Evolutionary conservation across 306 rosid genomes (phyloP).

Genomic region (Trifolium fragiferum): DNA sequence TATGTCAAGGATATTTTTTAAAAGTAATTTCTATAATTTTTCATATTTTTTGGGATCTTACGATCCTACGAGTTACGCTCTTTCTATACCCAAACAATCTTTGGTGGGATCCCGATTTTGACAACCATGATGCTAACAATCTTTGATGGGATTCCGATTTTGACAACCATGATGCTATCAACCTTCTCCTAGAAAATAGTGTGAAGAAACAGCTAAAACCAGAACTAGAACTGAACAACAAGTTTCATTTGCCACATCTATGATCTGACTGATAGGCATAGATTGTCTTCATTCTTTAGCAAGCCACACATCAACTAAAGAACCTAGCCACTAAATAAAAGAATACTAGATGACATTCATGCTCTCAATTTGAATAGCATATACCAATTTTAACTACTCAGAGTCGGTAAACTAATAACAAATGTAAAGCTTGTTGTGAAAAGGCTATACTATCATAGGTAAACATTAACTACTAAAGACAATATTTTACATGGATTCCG

Average conservation of each 20-base stretch:
- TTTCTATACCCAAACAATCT: too few species aligned
- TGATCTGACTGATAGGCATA: not conserved
- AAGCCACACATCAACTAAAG: conserved; percentile 21
- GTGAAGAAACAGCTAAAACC: conserved; percentile 22
- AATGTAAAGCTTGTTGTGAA: not conserved
- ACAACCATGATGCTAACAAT: too few species aligned
- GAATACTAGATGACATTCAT: not conserved
- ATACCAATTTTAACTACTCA: not conserved
- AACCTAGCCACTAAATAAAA: not conserved
- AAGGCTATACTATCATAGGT: not conserved
- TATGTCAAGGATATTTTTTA: too few species aligned
- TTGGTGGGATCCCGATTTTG: too few species aligned
- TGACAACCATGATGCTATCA: too few species aligned
- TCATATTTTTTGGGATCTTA: too few species aligned
- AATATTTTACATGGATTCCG: not conserved
- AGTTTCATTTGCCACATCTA: not conserved
- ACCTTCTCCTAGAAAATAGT: not conserved
- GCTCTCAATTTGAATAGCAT: not conserved
- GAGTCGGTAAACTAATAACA: not conserved
- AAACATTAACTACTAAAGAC: not conserved
- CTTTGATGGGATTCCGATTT: too few species aligned
- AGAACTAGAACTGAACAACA: not conserved
- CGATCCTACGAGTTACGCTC: too few species aligned
- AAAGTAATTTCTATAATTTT: too few species aligned
- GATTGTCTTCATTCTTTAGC: not conserved